phyloP scores from a whole-genome alignment of 768 basidiomycete genomes.

The Hortiboletus campestris region DNA sequence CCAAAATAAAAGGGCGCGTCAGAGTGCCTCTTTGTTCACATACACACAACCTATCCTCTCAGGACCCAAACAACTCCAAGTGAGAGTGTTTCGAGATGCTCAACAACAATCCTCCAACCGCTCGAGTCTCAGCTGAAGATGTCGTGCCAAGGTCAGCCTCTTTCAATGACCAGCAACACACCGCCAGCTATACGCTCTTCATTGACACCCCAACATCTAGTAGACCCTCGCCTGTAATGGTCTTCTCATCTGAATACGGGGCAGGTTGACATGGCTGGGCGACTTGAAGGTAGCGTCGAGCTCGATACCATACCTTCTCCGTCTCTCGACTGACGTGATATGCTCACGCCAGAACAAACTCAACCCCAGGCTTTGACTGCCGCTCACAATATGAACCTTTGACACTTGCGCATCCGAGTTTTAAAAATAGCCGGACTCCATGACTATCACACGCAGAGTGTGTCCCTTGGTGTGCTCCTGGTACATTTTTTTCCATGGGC shows the following conservation, averaged over 20 bases:
- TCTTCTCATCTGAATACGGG: conserved; percentile 9
- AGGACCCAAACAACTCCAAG: neutral
- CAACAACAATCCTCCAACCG: no score
- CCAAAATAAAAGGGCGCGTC: conserved; percentile 1
- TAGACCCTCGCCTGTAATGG: conserved; percentile 3
- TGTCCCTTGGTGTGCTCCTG: conserved; percentile 20
- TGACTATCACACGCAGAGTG: conserved; percentile 32
- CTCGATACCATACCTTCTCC: no score
- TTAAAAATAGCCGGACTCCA: conserved; percentile 21
- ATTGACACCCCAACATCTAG: neutral
- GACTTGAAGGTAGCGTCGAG: neutral
- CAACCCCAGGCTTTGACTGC: conserved; percentile 10
- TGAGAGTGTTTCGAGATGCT: neutral
- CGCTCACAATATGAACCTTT: conserved; percentile 14
- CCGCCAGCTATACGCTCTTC: neutral
- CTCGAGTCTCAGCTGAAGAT: no score
- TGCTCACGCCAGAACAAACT: neutral
- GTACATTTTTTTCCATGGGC: conserved; percentile 11
- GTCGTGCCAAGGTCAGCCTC: neutral
- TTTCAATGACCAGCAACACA: neutral
- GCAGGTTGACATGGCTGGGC: conserved; percentile 11
- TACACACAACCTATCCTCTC: neutral
- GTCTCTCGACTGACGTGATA: neutral
- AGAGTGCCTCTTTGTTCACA: no score
- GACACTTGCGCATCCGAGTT: conserved; percentile 15